These are phyloP conservation scores for Coniochaeta sp. DNA, from an alignment of 2,329 filamentous ascomycete genomes.

Conservation along the genomic window DNA sequence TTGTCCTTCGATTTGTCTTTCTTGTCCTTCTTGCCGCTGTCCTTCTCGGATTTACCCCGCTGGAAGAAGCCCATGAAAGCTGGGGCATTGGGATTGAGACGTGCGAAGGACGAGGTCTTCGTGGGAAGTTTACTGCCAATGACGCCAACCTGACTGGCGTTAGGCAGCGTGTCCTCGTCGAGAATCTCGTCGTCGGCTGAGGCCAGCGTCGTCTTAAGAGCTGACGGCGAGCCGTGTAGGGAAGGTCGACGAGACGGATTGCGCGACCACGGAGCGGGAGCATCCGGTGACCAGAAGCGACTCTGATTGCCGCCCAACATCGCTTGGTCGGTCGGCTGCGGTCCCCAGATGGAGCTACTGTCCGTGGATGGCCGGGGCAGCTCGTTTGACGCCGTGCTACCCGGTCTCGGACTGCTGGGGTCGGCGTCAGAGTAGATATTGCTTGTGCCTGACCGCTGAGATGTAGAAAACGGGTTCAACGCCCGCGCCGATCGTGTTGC, in stretches of 20 bases:
- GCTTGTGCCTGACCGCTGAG: slow-evolving; percentile 36
- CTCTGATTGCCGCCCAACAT: slow-evolving; percentile 42
- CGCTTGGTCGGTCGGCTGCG: slow-evolving; percentile 31
- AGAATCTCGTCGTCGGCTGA: slow-evolving; percentile 60
- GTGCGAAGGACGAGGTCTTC: slow-evolving; percentile 38
- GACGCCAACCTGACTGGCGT: slow-evolving; percentile 55
- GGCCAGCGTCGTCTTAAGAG: slow-evolving; percentile 51
- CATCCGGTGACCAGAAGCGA: slow-evolving; percentile 60
- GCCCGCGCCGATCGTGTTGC: slow-evolving; percentile 29
- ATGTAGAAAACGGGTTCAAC: slow-evolving; percentile 39
- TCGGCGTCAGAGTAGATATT: slow-evolving; percentile 47
- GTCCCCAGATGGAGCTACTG: slow-evolving; percentile 67
- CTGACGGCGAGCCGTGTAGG: slow-evolving; percentile 66
- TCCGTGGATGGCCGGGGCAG: slow-evolving; percentile 74
- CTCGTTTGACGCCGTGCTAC: slow-evolving; percentile 62
- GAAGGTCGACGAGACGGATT: slow-evolving; percentile 77
- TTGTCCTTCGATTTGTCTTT: too few relatives aligned
- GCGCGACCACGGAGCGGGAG: slow-evolving; percentile 44
- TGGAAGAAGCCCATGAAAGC: slow-evolving; percentile 70
- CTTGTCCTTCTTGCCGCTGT: slow-evolving; percentile 31
- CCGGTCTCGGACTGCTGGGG: slow-evolving; percentile 55
- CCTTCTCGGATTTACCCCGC: slow-evolving; percentile 26
- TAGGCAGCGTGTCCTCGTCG: slow-evolving; percentile 46
- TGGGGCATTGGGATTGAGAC: slow-evolving; percentile 80
- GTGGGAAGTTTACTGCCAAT: slow-evolving; percentile 73